Percentiles rank a stretch among this genome's conserved stretches.
These are phyloP conservation scores for Globisporangium cylindrosporum DNA, from an alignment of 352 stramenopile genomes.

Conservation along the genomic window DNA sequence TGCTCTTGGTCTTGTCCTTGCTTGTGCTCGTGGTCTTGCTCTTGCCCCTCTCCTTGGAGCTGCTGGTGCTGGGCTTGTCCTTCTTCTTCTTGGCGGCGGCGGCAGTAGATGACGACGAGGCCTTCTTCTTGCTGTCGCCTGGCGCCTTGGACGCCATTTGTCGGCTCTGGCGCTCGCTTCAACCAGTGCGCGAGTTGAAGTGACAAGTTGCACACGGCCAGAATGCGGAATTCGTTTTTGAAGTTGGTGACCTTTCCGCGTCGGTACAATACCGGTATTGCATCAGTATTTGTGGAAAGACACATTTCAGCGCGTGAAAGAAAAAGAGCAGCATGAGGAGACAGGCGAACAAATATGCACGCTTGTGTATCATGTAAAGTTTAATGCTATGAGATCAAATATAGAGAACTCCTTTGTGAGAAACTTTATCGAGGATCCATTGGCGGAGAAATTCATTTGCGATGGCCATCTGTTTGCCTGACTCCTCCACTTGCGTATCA, in stretches of 20 bases:
- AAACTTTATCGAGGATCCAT: too few relatives aligned
- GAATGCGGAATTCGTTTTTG: not conserved
- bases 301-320: too few relatives aligned
- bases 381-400: too few relatives aligned
- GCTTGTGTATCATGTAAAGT: too few relatives aligned
- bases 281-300: not conserved
- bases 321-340: too few relatives aligned
- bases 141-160: not conserved
- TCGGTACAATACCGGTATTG: not conserved
- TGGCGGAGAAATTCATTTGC: not conserved
- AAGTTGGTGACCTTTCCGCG: not conserved
- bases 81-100: slow-evolving; percentile 15
- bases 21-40: slow-evolving; percentile 19
- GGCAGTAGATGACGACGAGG: not conserved
- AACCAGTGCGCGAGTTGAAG: not conserved
- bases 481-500: not conserved
- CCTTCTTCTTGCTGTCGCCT: slow-evolving; percentile 9
- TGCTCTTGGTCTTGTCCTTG: slow-evolving; percentile 26
- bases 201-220: not conserved
- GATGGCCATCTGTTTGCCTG: not conserved
- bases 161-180: not conserved
- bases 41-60: not conserved
- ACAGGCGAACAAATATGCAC: too few relatives aligned
- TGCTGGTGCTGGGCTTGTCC: slow-evolving; percentile 14
- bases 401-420: too few relatives aligned